Conservation (phyloP, 1,284 basidiomycete genomes). For the Moniliophthora roreri region DNA sequence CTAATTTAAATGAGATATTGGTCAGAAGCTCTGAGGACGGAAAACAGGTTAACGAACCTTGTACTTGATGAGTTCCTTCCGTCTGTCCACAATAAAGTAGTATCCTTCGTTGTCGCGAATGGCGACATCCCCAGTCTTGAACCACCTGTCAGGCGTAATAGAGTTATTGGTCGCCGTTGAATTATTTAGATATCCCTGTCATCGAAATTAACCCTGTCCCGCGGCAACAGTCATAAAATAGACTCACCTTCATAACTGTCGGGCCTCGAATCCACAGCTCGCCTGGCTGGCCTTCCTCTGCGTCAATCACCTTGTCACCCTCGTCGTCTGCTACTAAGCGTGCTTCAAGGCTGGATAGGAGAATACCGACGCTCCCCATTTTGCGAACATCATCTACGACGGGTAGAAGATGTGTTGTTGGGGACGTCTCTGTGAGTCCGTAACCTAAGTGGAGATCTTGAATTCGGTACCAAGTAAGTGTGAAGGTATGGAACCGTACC, state of each 20-base stretch:
- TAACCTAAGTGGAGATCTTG: conserved; percentile 47
- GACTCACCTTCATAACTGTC: conserved; percentile 28
- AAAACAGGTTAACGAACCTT: conserved; percentile 41
- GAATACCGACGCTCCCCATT: conserved; percentile 65
- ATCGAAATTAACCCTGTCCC: not conserved
- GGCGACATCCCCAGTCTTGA: conserved; percentile 83
- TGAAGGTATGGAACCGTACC: conserved; percentile 29
- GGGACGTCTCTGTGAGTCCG: conserved; percentile 79
- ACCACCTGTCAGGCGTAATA: conserved; percentile 76
- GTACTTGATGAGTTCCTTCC: conserved; percentile 87
- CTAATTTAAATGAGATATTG: conserved; percentile 25
- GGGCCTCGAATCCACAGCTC: conserved; percentile 32
- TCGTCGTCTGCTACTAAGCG: conserved; percentile 67
- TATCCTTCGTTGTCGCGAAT: conserved; percentile 63
- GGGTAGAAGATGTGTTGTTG: conserved; percentile 53
- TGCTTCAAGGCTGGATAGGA: conserved; percentile 80
- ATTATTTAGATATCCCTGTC: conserved; percentile 70
- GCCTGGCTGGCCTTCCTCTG: conserved; percentile 21
- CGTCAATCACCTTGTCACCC: conserved; percentile 17
- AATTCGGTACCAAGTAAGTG: conserved; percentile 4
- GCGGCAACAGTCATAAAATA: not conserved
- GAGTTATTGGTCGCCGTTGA: conserved; percentile 59
- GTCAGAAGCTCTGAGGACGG: not conserved
- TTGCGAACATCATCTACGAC: conserved; percentile 38
- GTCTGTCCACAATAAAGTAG: conserved; percentile 65